Percentiles rank a stretch among this genome's conserved stretches.
These are phyloP conservation scores for Eimeria acervulina DNA, from an alignment of 169 alveolate genomes.

Conservation along the genomic window DNA sequence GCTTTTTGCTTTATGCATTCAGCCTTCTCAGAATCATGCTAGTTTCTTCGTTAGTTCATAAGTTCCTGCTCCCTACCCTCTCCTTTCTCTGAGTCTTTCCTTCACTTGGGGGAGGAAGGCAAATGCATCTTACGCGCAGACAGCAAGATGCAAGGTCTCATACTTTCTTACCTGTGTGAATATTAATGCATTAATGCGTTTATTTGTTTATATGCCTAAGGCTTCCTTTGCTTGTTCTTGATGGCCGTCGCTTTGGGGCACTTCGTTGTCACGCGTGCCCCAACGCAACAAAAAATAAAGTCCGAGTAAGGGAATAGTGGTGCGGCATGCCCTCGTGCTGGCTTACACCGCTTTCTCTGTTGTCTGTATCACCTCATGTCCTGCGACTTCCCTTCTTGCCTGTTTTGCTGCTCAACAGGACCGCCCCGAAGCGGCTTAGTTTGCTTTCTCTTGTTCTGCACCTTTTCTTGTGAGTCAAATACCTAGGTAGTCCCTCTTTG, in stretches of 20 bases:
- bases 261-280: constrained; percentile 29
- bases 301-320: neutral
- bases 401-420: neutral
- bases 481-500: neutral
- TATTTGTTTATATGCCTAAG: neutral
- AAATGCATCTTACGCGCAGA: neutral
- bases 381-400: neutral
- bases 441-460: constrained; percentile 28
- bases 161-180: neutral
- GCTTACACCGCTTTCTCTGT: neutral
- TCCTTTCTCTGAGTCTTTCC: neutral
- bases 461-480: neutral
- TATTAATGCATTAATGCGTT: neutral
- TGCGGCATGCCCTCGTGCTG: neutral
- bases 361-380: neutral
- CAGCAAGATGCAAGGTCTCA: neutral
- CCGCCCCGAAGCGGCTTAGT: neutral
- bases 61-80: neutral
- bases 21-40: neutral
- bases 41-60: neutral
- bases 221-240: constrained; percentile 50
- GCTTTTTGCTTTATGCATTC: neutral
- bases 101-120: neutral
- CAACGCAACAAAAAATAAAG: neutral
- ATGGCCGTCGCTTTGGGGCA: constrained; percentile 69